Conservation (phyloP, 345 rosid species). For the Kandelia obovata region DNA sequence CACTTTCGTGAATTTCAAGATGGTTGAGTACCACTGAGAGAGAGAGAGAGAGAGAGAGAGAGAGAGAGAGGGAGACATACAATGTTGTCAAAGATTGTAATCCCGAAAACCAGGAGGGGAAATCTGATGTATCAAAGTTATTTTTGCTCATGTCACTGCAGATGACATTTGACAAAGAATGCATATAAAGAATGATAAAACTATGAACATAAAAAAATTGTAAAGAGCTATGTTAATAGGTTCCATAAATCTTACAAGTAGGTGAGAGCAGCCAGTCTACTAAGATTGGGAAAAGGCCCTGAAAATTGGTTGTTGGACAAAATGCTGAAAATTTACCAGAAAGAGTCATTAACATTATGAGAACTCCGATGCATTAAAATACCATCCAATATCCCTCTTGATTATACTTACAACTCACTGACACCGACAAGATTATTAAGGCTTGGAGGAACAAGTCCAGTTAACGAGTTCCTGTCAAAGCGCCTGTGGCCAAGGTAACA, state of each 20-base stretch:
- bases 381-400: neutral
- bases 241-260: constrained; percentile 52
- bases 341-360: neutral
- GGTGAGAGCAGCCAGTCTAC: constrained; percentile 45
- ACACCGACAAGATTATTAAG: constrained; percentile 56
- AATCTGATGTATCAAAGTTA: constrained; percentile 37
- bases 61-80: constrained; percentile 42
- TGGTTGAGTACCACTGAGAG: neutral
- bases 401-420: constrained; percentile 57
- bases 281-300: constrained; percentile 63
- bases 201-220: neutral
- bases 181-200: neutral
- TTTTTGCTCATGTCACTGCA: constrained; percentile 87
- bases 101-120: constrained; percentile 61
- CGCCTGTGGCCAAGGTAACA: constrained; percentile 50
- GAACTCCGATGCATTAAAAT: neutral
- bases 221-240: neutral
- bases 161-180: constrained; percentile 1
- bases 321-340: constrained; percentile 37
- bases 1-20: neutral
- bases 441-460: constrained; percentile 49
- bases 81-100: constrained; percentile 54
- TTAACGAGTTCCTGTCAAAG: constrained; percentile 57
- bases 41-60: neutral
- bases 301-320: constrained; percentile 63